Conservation (phyloP, 2,329 filamentous ascomycete species). For the Achaetomium macrosporum region DNA sequence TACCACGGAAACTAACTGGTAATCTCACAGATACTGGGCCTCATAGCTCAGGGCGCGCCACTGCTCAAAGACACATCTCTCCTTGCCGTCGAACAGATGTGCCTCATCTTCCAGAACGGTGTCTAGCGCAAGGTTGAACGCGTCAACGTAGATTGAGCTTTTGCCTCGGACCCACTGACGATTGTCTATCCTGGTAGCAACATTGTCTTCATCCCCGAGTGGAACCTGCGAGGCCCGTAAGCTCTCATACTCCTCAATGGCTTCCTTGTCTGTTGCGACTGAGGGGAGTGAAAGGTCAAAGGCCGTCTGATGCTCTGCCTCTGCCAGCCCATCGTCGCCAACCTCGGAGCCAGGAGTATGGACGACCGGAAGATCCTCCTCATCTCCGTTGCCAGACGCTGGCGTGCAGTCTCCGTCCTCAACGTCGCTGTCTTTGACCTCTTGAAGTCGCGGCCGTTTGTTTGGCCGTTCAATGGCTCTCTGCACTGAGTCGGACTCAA, state of each 20-base stretch:
- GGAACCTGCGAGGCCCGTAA: constrained; percentile 42
- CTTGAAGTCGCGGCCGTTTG: constrained; percentile 33
- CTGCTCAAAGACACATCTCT: constrained; percentile 67
- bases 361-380: neutral
- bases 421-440: constrained; percentile 28
- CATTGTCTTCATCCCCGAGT: constrained; percentile 36
- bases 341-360: neutral
- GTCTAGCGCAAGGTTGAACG: constrained; percentile 86
- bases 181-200: constrained; percentile 44
- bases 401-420: too few species aligned
- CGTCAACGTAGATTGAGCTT: constrained; percentile 93
- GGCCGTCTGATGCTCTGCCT: constrained; percentile 45
- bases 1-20: neutral
- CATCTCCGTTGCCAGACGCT: constrained; percentile 19
- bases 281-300: constrained; percentile 66
- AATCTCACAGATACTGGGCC: constrained; percentile 75
- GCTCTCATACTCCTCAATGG: constrained; percentile 73
- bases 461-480: constrained; percentile 26
- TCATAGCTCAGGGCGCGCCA: constrained; percentile 76
- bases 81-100: constrained; percentile 77
- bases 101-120: constrained; percentile 85
- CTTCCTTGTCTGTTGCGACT: constrained; percentile 60
- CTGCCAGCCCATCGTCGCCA: neutral
- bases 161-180: constrained; percentile 66
- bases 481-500: constrained; percentile 3